Evolutionary conservation across 257 asterid genomes (phyloP).

Genomic region (Przewalskia tangutica): DNA sequence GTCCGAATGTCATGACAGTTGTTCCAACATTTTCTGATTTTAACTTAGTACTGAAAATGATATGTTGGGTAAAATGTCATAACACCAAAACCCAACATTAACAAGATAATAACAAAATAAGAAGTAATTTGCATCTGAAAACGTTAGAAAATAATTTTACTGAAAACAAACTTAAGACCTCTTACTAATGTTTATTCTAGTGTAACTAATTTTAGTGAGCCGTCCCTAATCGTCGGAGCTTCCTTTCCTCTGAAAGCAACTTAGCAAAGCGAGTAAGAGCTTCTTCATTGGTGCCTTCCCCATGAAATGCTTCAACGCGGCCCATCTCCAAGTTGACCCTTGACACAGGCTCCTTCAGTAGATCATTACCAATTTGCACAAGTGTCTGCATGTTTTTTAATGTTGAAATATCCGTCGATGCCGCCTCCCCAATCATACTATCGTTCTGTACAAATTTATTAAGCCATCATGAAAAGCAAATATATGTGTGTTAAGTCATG

Average conservation of each 20-base stretch:
- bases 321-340: constrained; percentile 65
- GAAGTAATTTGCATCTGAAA: neutral
- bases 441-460: constrained; percentile 28
- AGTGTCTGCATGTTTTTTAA: constrained; percentile 34
- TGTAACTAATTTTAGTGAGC: neutral
- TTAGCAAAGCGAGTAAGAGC: constrained; percentile 52
- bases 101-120: neutral
- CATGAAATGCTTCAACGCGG: constrained; percentile 31
- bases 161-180: neutral
- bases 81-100: neutral
- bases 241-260: constrained; percentile 47
- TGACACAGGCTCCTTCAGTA: constrained; percentile 42
- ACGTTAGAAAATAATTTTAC: too few relatives aligned
- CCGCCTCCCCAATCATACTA: constrained; percentile 22
- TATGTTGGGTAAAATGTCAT: neutral
- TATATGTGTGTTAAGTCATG: neutral
- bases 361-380: constrained; percentile 29
- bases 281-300: constrained; percentile 53
- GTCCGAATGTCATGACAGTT: too few relatives aligned
- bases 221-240: constrained; percentile 7
- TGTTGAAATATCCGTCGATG: constrained; percentile 33
- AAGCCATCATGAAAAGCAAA: neutral
- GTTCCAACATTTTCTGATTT: too few relatives aligned
- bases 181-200: too few relatives aligned
- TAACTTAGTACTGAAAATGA: too few relatives aligned